phyloP scores from a whole-genome alignment of 306 rosid species.

The Inga laurina region DNA sequence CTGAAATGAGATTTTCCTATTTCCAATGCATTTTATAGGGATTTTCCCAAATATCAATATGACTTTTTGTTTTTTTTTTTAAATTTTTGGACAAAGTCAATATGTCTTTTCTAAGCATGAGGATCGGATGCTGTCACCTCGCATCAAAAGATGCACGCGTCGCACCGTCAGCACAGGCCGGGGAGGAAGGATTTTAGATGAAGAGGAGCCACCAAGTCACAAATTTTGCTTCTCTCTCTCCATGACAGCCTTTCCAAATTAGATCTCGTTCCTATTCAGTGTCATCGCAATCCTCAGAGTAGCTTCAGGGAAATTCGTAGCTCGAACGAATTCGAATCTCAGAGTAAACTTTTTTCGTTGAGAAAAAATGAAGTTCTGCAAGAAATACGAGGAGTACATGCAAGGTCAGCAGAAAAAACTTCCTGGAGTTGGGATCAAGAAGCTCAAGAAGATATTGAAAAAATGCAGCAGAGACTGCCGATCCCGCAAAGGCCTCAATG shows the following conservation, averaged over 20 bases:
- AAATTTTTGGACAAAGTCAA: no score
- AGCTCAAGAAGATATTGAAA: conserved; percentile 85
- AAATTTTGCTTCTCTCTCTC: neutral
- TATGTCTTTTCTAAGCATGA: neutral
- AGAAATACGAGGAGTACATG: conserved; percentile 84
- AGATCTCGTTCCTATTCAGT: neutral
- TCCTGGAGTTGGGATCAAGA: conserved; percentile 83
- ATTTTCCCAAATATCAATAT: no score
- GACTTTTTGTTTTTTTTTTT: no score
- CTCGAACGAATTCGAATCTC: neutral
- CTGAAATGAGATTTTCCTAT: no score
- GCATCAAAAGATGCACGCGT: neutral
- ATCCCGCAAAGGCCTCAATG: conserved; percentile 39
- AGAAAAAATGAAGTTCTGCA: conserved; percentile 85
- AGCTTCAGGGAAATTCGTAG: neutral
- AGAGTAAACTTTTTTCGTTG: neutral
- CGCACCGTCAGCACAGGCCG: neutral
- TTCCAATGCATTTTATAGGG: no score
- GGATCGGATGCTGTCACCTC: neutral
- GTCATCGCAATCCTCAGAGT: neutral
- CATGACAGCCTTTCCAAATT: neutral
- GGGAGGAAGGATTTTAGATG: neutral
- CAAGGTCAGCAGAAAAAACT: conserved; percentile 68
- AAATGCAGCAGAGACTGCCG: conserved; percentile 56
- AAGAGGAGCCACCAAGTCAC: neutral